Evolutionary conservation across 2,329 filamentous ascomycete species (phyloP), one percentile per base, ranked within the genome.

Genomic region (Trichoderma cornu-damae): DNA sequence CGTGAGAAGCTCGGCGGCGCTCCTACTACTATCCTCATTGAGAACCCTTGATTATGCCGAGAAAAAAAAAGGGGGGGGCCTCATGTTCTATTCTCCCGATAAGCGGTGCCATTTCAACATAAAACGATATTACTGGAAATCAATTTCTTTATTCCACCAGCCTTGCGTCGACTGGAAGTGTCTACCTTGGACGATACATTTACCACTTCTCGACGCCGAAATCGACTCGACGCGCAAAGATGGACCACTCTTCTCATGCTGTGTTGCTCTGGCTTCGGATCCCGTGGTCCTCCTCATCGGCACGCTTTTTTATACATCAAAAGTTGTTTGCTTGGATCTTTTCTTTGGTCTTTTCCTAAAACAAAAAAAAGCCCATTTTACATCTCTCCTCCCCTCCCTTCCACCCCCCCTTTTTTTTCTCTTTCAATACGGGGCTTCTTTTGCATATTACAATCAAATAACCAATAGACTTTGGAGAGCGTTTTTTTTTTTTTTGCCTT

Each of bases 1-100:
- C 85, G 90, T 66, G 87, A 91, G 62, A 94, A 96, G 81, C 87
- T 99, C 65, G 84, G 87, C 65, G 87, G 86, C 57, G 73, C 75
- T 47, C 90, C 91, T 9, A 87, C 92, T 52, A 83, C 88, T 71
- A 96, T 93, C 42, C 83, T 99, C 35, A 82, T 99, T 61, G 86
- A 83, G 63, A 72, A 77, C 59, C 69, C 72, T 58, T 77, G 40
- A 44, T 47, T n/a, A 35, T 28, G 28, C 12, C 28, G 49, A 51
- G 40, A 26, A 38, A 46, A 47, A n/a, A n/a, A n/a, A n/a, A n/a
- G n/a, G n/a, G n/a, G n/a, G n/a, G n/a, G 28, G 16, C 30, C 37
- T 32, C 56, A 22, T 58, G 32, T 54, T 49, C 22, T 35, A 22
- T 42, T 42, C 55, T 50, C 24, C 37, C 55, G 24, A 59, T 50